Base-by-base conservation (phyloP, 352 stramenopile genomes). In the Globisporangium solare region DNA sequence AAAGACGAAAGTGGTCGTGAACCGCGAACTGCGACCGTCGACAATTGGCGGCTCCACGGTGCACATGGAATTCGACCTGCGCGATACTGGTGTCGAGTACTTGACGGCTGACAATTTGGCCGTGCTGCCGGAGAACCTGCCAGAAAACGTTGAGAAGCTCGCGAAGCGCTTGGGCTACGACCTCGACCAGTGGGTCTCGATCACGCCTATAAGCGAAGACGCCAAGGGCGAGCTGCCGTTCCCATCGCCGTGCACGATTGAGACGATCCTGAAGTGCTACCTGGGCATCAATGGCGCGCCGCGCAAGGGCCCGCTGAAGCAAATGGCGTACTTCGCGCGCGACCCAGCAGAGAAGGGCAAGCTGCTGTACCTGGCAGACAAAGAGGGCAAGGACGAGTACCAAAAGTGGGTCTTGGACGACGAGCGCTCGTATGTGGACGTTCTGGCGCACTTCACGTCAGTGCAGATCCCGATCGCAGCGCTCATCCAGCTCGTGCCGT, bases 351-450 rank as follows among this genome's bases (percentile, higher is more conserved):
- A 97, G 64, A 68, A 79, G 31, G 62, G 67, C 14, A 61, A 72
- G 17, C 50, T 97, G 35, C 40, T 88, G 22, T 59, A 54, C 22
- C 51, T 97, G 47, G 67, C 82, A 32, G 71, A 66, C 21, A 92
- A 79, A 76, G 94, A 98, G 27, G 95, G 94, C 41, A 97, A 97
- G 56, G 75, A 93, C 46, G 85, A 98, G 71, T 99, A 98, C 63
- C 85, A 97, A 47, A 71, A 86, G 53, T 98, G 95, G 73, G 89
- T 99, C 49, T 49, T 97, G 21, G 79, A 98, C 24, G 76, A 70
- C 40, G 82, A 97, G 51, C 84, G 96, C 42, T 96, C 92, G 17
- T 89, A 98, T 53, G 76, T 89, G 2, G 92, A 98, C 51, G 70
- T 99, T 21, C 58, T 99, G 2, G 76, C 80, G 46, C 73, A 86